These are phyloP conservation scores for Bretziella fagacearum DNA, from an alignment of 2,329 filamentous ascomycete genomes.

Conservation along the genomic window DNA sequence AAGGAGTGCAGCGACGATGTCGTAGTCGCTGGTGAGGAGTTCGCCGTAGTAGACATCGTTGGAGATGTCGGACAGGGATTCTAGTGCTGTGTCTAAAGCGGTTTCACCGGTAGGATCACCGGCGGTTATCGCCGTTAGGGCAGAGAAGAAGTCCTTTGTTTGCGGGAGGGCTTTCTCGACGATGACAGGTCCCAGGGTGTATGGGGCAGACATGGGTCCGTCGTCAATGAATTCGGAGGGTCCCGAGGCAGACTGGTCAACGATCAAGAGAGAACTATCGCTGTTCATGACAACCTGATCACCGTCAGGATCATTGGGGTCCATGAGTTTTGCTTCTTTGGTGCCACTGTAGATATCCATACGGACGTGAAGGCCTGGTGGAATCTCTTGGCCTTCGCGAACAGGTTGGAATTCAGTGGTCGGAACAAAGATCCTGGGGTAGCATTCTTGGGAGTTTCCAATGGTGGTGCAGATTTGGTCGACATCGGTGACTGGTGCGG, in stretches of 20 bases:
- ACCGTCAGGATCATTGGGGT: slow-evolving; percentile 43
- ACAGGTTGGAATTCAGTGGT: slow-evolving; percentile 48
- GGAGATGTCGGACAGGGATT: slow-evolving; percentile 43
- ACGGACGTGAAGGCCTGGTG: slow-evolving; percentile 47
- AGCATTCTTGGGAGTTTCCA: slow-evolving; percentile 40
- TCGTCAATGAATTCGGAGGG: slow-evolving; percentile 25
- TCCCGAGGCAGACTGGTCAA: slow-evolving; percentile 26
- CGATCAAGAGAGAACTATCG: slow-evolving; percentile 30
- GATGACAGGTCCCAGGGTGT: slow-evolving; percentile 24
- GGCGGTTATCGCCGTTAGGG: slow-evolving; percentile 32
- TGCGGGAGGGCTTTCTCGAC: slow-evolving; percentile 12
- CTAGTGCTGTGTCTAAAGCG: slow-evolving; percentile 33
- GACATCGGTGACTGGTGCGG: slow-evolving; percentile 13
- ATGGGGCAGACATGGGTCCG: slow-evolving; percentile 29
- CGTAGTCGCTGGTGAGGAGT: slow-evolving; percentile 39
- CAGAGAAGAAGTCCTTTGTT: slow-evolving; percentile 26
- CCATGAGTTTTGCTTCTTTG: slow-evolving; percentile 50
- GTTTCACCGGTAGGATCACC: slow-evolving; percentile 22
- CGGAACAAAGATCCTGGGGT: slow-evolving; percentile 45
- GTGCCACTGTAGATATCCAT: slow-evolving; percentile 46
- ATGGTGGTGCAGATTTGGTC: slow-evolving; percentile 49
- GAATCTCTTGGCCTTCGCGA: slow-evolving; percentile 47
- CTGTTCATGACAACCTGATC: slow-evolving; percentile 30
- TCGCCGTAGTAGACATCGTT: slow-evolving; percentile 56
- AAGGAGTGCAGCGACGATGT: slow-evolving; percentile 36